These are phyloP conservation scores for Afroboletus lepidellus DNA, from an alignment of 1,284 basidiomycete genomes.

Conservation along the genomic window DNA sequence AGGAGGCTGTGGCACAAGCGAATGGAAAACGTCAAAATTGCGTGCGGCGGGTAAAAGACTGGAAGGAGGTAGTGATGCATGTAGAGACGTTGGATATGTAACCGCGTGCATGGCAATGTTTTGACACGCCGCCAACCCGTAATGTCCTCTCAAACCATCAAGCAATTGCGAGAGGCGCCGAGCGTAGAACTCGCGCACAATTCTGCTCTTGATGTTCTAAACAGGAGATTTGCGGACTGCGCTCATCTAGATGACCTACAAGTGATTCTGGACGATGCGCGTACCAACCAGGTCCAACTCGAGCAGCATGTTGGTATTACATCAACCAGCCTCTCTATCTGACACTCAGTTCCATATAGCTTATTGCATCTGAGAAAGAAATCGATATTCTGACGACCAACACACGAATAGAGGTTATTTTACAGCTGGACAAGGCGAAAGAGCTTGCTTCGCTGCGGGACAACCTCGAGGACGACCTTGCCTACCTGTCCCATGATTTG, in stretches of 20 bases:
- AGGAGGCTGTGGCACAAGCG: slow-evolving; percentile 17
- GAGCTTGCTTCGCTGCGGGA: slow-evolving; percentile 75
- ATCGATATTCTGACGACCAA: slow-evolving; percentile 45
- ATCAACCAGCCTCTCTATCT: slow-evolving; percentile 18
- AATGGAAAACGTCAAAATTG: slow-evolving; percentile 39
- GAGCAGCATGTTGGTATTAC: slow-evolving; percentile 42
- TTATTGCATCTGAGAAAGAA: slow-evolving; percentile 49
- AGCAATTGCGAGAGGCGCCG: slow-evolving; percentile 48
- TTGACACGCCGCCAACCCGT: background rate
- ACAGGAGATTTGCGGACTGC: slow-evolving; percentile 45
- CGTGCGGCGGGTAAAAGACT: slow-evolving; percentile 51
- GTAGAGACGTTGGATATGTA: slow-evolving; percentile 11
- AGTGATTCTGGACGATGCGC: slow-evolving; percentile 37
- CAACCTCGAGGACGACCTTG: slow-evolving; percentile 72
- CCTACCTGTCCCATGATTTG: slow-evolving; percentile 65
- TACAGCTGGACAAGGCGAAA: slow-evolving; percentile 61
- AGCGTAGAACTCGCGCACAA: slow-evolving; percentile 40
- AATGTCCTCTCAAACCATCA: slow-evolving; percentile 55
- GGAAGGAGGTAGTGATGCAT: slow-evolving; percentile 51
- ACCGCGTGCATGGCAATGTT: background rate
- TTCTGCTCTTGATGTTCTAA: slow-evolving; percentile 44
- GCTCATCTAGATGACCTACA: slow-evolving; percentile 49
- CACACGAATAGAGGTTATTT: slow-evolving; percentile 43
- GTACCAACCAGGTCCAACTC: slow-evolving; percentile 38
- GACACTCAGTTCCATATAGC: slow-evolving; percentile 51